phyloP scores from a whole-genome alignment of 176 grass and related monocot species.

The Rhipidocladum racemiflorum region DNA sequence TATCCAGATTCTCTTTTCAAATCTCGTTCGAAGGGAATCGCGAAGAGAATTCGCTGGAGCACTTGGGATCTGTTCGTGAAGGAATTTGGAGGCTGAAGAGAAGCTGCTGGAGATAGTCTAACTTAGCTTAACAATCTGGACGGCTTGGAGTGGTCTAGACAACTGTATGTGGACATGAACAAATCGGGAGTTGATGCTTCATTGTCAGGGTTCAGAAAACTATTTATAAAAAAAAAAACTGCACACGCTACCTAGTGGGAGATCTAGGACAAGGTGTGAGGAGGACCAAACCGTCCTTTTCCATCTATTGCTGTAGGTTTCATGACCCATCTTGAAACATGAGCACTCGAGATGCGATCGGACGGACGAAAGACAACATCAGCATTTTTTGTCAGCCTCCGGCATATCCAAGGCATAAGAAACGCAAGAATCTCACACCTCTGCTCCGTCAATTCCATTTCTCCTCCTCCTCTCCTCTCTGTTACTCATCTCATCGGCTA shows the following conservation, averaged over 20 bases:
- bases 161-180: no score
- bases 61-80: no score
- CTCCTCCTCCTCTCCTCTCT: neutral
- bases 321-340: neutral
- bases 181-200: no score
- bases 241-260: no score
- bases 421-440: neutral
- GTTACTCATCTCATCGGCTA: neutral
- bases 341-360: neutral
- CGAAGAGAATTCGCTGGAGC: no score
- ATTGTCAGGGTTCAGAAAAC: no score
- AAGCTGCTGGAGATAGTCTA: no score
- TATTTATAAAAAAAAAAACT: no score
- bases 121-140: neutral
- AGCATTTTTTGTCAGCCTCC: neutral
- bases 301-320: conserved; percentile 6
- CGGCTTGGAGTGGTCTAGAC: neutral
- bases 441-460: neutral
- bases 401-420: neutral
- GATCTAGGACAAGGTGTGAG: no score
- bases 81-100: no score
- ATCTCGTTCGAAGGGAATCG: no score
- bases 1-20: no score
- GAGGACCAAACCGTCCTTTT: conserved; percentile 2
- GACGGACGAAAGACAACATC: neutral